Evolutionary conservation across 306 rosid genomes (phyloP), one percentile per base, ranked within the genome.

Genomic region (Mimosa pudica): DNA sequence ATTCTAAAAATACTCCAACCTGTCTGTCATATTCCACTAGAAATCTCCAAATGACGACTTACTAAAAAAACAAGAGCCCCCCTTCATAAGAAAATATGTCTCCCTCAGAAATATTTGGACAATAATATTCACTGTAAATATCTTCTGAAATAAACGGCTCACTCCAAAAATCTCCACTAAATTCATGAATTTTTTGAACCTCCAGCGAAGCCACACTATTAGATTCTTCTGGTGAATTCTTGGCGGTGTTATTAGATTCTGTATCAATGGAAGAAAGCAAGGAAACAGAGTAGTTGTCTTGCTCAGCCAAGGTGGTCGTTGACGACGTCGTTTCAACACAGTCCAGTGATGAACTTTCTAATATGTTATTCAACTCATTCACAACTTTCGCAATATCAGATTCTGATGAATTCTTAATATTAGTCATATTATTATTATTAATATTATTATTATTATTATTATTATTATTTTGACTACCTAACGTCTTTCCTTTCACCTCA

Each of bases 141-240:
- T 76, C 48, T 30, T 90, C 97, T 35, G 65, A 71, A 41, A 89
- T 44, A 74, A 89, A 93, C 6, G 92, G 94, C 52, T 87, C 85
- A 0, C 87, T 85, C 98, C 97, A 91, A 64, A 93, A 88, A 73
- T 79, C 87, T 49, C 71, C 76, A 33, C 74, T 58, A 2, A 84
- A 71, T 44, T 61, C 83, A 78, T 72, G 79, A 11, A 79, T 42
- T 46, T 6, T 70, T 6, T 12, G 24, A 18, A 71, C 55, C 70
- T 81, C 82, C 62, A 72, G 35, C 5, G 79, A 52, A 64, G 67
- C 81, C 71, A 74, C 55, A 4, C 73, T 35, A 11, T 80, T 70
- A 30, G 77, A 77, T 62, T 77, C 86, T 55, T 66, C 30, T 36
- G 20, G 41, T 0, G 71, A 66, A 63, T 24, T 33, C 33, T 52